Conservation (phyloP, 2,329 filamentous ascomycete species). For the Fusarium sp. region DNA sequence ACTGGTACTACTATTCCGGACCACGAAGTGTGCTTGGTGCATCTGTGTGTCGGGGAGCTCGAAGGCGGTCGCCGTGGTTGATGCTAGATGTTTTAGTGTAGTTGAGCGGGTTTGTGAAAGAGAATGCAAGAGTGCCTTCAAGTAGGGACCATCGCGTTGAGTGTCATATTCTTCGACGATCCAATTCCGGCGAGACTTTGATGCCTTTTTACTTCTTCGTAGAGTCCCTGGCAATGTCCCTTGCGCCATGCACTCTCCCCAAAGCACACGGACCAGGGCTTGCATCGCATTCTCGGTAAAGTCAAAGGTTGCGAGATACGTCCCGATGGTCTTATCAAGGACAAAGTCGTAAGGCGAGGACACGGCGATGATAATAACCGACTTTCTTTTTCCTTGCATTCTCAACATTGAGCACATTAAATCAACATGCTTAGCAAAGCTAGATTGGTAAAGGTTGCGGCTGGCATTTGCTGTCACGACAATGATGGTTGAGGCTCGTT, state of each 20-base stretch:
- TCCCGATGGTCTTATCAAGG: slow-evolving; percentile 90
- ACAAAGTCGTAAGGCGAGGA: slow-evolving; percentile 98
- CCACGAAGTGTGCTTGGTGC: too few relatives aligned
- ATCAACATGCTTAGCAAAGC: slow-evolving; percentile 95
- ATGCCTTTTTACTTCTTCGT: slow-evolving; percentile 87
- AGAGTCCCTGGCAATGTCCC: slow-evolving; percentile 81
- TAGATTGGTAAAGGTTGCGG: slow-evolving; percentile 92
- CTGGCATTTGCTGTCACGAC: slow-evolving; percentile 95
- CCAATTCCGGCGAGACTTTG: slow-evolving; percentile 95
- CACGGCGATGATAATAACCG: slow-evolving; percentile 90
- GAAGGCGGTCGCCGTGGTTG: too few relatives aligned
- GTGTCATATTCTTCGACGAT: slow-evolving; percentile 83
- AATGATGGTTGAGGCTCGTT: slow-evolving; percentile 88
- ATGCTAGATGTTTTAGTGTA: too few relatives aligned
- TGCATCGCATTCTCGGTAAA: slow-evolving; percentile 96
- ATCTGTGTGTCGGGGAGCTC: too few relatives aligned
- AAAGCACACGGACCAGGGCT: slow-evolving; percentile 86
- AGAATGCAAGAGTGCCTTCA: too few relatives aligned
- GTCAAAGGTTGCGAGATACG: slow-evolving; percentile 96
- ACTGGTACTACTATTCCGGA: too few relatives aligned
- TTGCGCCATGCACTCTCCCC: slow-evolving; percentile 78
- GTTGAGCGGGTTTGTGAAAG: too few relatives aligned
- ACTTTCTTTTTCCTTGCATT: slow-evolving; percentile 85
- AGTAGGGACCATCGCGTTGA: too few relatives aligned
- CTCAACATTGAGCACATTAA: slow-evolving; percentile 93